phyloP scores from a whole-genome alignment of 805 yeast species.

The Metschnikowia cubensis region DNA sequence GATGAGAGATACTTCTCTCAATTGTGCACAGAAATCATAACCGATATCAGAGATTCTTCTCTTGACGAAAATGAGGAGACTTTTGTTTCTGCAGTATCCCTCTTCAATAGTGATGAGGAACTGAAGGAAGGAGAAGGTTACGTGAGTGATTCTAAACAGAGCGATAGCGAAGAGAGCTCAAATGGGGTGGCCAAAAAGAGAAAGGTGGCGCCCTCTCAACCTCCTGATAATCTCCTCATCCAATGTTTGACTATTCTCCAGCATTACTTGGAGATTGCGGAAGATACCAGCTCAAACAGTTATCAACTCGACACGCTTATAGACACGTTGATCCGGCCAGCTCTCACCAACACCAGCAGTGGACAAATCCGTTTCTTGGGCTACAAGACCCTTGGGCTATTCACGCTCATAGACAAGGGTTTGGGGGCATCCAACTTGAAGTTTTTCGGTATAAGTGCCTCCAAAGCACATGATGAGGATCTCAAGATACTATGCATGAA shows the following conservation, averaged over 20 bases:
- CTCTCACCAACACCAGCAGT: constrained; percentile 50
- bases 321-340: constrained; percentile 75
- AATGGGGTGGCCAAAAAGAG: constrained; percentile 29
- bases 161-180: constrained; percentile 27
- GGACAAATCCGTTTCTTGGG: constrained; percentile 59
- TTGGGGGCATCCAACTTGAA: constrained; percentile 63
- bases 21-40: constrained; percentile 78
- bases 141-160: constrained; percentile 20
- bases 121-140: constrained; percentile 23
- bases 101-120: constrained; percentile 20
- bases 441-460: constrained; percentile 64
- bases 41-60: constrained; percentile 74
- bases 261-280: constrained; percentile 62
- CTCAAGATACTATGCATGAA: constrained; percentile 61
- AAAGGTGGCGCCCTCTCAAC: constrained; percentile 36
- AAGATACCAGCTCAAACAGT: constrained; percentile 61
- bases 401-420: constrained; percentile 62
- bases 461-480: constrained; percentile 57
- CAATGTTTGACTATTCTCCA: constrained; percentile 69
- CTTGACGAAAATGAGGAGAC: constrained; percentile 35
- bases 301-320: constrained; percentile 63
- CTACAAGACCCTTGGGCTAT: constrained; percentile 70
- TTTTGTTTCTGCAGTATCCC: constrained; percentile 24
- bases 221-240: constrained; percentile 46
- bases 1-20: constrained; percentile 82